These are phyloP conservation scores for Haplosporangium sp. DNA, from an alignment of 371 early-diverging fungal genomes.

Conservation along the genomic window DNA sequence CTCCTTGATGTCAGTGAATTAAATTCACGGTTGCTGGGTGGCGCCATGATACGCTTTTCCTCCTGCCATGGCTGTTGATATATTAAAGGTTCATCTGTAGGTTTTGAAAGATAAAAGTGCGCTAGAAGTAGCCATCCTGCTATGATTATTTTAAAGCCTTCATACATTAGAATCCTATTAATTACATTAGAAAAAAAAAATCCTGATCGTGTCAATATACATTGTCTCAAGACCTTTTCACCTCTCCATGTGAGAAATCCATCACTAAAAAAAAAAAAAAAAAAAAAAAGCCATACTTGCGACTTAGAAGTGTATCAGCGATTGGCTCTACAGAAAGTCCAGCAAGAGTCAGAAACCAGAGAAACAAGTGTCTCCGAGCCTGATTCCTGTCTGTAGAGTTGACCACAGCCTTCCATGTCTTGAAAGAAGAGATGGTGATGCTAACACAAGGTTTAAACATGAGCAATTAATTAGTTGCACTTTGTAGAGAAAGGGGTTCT, in stretches of 20 bases:
- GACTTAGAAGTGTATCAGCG: conserved; percentile 26
- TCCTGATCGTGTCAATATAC: not conserved
- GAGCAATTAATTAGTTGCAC: not conserved
- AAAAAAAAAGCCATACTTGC: conserved; percentile 10
- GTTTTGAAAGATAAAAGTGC: conserved; percentile 33
- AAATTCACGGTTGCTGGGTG: not conserved
- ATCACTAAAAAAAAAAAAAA: no score
- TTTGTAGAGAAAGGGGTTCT: not conserved
- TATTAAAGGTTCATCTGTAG: not conserved
- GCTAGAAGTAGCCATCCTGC: conserved; percentile 47
- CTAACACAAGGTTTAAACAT: conserved; percentile 8
- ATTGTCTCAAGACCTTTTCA: not conserved
- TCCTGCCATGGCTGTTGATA: not conserved
- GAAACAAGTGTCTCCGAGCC: conserved; percentile 43
- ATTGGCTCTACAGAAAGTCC: conserved; percentile 45
- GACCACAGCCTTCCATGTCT: conserved; percentile 51
- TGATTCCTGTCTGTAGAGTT: conserved; percentile 31
- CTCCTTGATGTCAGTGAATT: conserved; percentile 3
- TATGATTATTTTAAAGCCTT: conserved; percentile 33
- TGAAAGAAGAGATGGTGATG: conserved; percentile 42
- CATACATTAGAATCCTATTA: conserved; percentile 35
- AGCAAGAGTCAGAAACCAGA: conserved; percentile 39
- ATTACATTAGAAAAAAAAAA: not conserved
- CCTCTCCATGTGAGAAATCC: not conserved
- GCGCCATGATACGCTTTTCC: not conserved